A percentile compares a stretch with the other conserved stretches of the same genome.
Evolutionary conservation across 192 early-diverging fungal species (phyloP).

Genomic region (Coemansia sp.): DNA sequence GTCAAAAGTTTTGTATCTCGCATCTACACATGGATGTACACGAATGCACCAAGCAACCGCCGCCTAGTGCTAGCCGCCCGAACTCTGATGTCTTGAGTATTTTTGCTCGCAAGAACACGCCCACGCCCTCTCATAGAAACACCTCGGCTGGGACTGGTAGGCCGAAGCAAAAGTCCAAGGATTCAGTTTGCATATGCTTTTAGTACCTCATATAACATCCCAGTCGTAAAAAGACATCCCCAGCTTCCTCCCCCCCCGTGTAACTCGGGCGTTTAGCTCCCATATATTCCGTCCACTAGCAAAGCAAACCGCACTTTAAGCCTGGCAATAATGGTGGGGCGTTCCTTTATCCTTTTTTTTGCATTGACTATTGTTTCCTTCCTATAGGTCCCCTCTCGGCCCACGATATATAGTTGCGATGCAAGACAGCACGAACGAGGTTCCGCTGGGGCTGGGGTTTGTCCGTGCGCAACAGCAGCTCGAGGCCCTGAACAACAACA

Average conservation of each 20-base stretch:
- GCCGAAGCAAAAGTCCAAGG: constrained; percentile 11
- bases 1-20: constrained; percentile 65
- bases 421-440: not conserved
- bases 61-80: not conserved
- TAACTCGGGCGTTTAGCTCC: too few relatives aligned
- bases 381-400: too few relatives aligned
- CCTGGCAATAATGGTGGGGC: too few relatives aligned
- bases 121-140: not conserved
- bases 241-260: too few relatives aligned
- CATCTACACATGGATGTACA: constrained; percentile 75
- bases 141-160: not conserved
- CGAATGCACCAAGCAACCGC: constrained; percentile 45
- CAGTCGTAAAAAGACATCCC: too few relatives aligned
- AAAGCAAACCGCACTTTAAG: too few relatives aligned
- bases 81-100: constrained; percentile 9
- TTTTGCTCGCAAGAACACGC: constrained; percentile 4
- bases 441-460: constrained; percentile 27
- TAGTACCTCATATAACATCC: not conserved
- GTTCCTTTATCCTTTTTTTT: constrained; percentile 1
- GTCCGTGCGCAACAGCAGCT: constrained; percentile 37
- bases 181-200: constrained; percentile 23
- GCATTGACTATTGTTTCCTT: too few relatives aligned
- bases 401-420: too few relatives aligned
- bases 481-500: constrained; percentile 9
- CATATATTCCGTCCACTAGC: too few relatives aligned